These are phyloP conservation scores for Chloris gayana DNA, from an alignment of 176 grass and related monocot genomes.

Conservation along the genomic window DNA sequence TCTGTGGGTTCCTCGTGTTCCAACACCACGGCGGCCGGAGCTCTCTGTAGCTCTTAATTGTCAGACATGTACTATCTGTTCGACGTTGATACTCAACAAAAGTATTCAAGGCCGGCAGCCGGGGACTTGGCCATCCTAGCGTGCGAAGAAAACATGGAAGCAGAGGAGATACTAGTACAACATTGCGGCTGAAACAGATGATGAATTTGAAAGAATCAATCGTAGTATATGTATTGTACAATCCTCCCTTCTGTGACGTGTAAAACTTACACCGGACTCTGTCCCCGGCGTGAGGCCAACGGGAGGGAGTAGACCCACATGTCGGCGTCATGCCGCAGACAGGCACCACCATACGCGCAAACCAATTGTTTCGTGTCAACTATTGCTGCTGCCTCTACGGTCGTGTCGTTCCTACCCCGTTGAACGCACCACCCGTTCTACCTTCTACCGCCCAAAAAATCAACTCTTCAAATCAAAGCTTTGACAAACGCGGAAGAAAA, in stretches of 20 bases:
- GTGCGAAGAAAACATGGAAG: neutral
- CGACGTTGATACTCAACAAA: neutral
- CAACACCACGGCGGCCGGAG: neutral
- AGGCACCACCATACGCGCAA: slow-evolving; percentile 19
- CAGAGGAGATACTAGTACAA: neutral
- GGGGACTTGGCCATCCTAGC: slow-evolving; percentile 7
- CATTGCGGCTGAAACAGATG: neutral
- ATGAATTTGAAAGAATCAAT: slow-evolving; percentile 57
- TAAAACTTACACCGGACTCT: slow-evolving; percentile 17
- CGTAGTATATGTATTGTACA: slow-evolving; percentile 28
- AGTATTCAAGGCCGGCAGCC: neutral
- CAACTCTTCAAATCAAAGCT: slow-evolving; percentile 61
- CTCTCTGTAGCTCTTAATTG: neutral
- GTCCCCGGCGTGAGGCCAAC: slow-evolving; percentile 42
- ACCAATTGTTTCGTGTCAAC: slow-evolving; percentile 18
- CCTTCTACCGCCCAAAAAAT: slow-evolving; percentile 33
- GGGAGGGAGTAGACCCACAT: neutral
- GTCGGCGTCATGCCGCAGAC: slow-evolving; percentile 42
- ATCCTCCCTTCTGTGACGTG: slow-evolving; percentile 5
- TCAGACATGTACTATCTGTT: neutral
- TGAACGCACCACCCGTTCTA: slow-evolving; percentile 29
- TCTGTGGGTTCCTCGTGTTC: neutral
- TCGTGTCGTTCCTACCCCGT: slow-evolving; percentile 16
- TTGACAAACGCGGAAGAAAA: slow-evolving; percentile 41
- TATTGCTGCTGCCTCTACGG: slow-evolving; percentile 32